Evolutionary conservation across 495 filamentous ascomycete genomes (phyloP).

Genomic region (Endocarpon pusillum): DNA sequence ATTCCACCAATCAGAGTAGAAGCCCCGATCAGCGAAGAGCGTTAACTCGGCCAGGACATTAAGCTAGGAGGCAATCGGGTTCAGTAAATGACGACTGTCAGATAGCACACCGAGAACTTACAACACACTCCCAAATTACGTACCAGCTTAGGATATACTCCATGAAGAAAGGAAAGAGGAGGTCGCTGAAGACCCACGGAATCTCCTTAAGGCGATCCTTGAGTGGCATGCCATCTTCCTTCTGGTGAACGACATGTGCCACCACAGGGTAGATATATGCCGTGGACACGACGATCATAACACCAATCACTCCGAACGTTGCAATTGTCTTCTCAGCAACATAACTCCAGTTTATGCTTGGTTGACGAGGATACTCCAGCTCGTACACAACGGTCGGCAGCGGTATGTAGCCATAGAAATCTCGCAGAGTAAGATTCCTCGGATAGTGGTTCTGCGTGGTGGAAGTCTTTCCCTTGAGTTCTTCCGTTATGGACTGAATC

Average conservation of each 20-base stretch:
- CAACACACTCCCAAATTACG: constrained; percentile 63
- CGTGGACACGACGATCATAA: constrained; percentile 31
- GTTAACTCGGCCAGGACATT: constrained; percentile 61
- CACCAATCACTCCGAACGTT: constrained; percentile 39
- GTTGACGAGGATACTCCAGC: constrained; percentile 54
- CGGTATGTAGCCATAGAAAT: constrained; percentile 54
- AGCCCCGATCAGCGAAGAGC: constrained; percentile 56
- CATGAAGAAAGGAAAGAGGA: constrained; percentile 61
- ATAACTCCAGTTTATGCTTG: constrained; percentile 51
- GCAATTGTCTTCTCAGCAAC: constrained; percentile 51
- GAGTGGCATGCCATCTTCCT: constrained; percentile 39
- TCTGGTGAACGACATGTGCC: constrained; percentile 44
- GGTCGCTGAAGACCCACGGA: constrained; percentile 49
- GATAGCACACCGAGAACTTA: constrained; percentile 5
- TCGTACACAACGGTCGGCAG: constrained; percentile 65
- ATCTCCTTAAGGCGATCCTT: constrained; percentile 43
- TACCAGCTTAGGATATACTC: constrained; percentile 48
- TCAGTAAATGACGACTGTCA: neutral
- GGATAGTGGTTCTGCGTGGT: constrained; percentile 34
- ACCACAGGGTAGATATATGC: constrained; percentile 48
- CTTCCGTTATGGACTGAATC: constrained; percentile 40
- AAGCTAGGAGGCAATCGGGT: constrained; percentile 21
- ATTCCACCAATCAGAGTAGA: constrained; percentile 64
- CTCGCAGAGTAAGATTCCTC: constrained; percentile 43
- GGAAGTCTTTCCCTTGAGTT: constrained; percentile 39